A percentile compares a stretch with the other conserved stretches of the same genome.
Evolutionary conservation across 441 rosid genomes (phyloP).

Genomic region (Corymbia calophylla): DNA sequence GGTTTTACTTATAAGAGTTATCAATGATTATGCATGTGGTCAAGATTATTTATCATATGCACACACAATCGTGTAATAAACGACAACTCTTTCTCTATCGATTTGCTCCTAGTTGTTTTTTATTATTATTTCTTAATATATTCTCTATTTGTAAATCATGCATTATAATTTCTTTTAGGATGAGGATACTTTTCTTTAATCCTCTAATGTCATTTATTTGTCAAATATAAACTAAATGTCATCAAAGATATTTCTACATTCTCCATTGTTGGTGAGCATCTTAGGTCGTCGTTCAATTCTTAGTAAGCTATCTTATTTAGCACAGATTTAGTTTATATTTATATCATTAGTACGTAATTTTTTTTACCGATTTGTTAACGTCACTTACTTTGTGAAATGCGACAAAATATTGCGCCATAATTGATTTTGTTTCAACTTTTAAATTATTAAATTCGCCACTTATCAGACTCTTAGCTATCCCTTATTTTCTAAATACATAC

Average conservation of each 20-base stretch:
- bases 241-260: not conserved
- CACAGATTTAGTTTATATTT: not conserved
- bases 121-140: not conserved
- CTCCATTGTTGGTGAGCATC: not conserved
- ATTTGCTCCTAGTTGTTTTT: not conserved
- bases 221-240: not conserved
- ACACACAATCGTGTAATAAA: not conserved
- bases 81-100: not conserved
- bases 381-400: not conserved
- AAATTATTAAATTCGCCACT: not conserved
- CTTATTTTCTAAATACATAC: no score
- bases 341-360: not conserved
- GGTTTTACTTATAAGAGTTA: not conserved
- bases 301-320: not conserved
- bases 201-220: not conserved
- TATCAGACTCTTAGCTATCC: not conserved
- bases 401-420: not conserved
- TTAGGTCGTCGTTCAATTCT: not conserved
- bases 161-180: not conserved
- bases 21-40: not conserved
- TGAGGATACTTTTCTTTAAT: not conserved
- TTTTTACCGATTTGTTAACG: not conserved
- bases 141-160: not conserved
- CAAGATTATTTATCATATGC: not conserved
- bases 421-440: not conserved